Evolutionary conservation across 2,329 filamentous ascomycete species (phyloP).

Genomic region (Cyphellophora attinorum): DNA sequence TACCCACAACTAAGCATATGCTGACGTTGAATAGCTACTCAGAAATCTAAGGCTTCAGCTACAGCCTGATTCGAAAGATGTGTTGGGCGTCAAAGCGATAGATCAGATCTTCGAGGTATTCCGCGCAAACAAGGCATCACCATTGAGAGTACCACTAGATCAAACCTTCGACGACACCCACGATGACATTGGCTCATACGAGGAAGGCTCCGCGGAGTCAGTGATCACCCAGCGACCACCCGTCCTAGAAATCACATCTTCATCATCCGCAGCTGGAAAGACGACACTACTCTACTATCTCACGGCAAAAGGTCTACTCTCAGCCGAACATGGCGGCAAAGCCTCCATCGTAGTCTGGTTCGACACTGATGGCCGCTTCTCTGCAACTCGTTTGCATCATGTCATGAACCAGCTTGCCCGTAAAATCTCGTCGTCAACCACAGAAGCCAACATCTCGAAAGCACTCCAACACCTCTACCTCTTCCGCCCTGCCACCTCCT

Average conservation of each 20-base stretch:
- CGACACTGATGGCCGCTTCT: conserved; percentile 48
- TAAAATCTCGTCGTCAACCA: background rate
- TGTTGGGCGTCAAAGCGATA: conserved; percentile 36
- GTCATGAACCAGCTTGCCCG: conserved; percentile 26
- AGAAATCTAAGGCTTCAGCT: conserved; percentile 24
- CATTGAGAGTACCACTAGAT: too few relatives aligned
- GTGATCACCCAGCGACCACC: conserved; percentile 12
- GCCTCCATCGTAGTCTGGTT: conserved; percentile 44
- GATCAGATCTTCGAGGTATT: conserved; percentile 34
- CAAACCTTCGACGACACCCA: too few relatives aligned
- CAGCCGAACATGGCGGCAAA: conserved; percentile 32
- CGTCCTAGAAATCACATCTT: conserved; percentile 46
- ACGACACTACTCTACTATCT: conserved; percentile 51
- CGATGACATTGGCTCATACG: too few relatives aligned
- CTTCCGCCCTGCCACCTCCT: conserved; percentile 44
- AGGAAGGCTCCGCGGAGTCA: background rate
- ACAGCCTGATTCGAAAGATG: conserved; percentile 9
- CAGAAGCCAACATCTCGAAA: background rate
- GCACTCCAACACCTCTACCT: conserved; percentile 49
- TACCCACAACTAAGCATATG: conserved; percentile 1
- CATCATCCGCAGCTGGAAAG: conserved; percentile 42
- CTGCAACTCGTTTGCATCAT: conserved; percentile 34
- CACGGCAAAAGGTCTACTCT: conserved; percentile 41
- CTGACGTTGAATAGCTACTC: conserved; percentile 28
- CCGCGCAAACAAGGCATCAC: too few relatives aligned